Conservation (phyloP, 1,284 basidiomycete genomes). For the Irpex rosettiformis region DNA sequence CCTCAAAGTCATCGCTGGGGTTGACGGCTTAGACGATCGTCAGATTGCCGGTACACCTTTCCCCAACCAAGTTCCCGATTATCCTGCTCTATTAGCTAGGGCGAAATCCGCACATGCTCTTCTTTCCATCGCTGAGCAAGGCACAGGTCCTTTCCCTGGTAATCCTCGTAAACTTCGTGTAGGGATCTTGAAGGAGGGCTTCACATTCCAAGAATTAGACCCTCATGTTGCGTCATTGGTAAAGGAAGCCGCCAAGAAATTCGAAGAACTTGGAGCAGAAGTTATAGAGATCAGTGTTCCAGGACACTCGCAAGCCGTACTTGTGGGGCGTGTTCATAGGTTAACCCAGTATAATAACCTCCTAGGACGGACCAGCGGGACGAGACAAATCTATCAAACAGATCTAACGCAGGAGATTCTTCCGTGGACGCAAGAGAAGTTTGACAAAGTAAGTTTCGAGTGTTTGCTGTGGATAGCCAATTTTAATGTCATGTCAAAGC, state of each 20-base stretch:
- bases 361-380: slow-evolving; percentile 19
- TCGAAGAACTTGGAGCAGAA: slow-evolving; percentile 34
- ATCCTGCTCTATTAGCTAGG: slow-evolving; percentile 26
- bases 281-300: slow-evolving; percentile 31
- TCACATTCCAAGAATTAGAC: slow-evolving; percentile 33
- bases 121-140: slow-evolving; percentile 20
- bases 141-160: slow-evolving; percentile 17
- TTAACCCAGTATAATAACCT: slow-evolving; percentile 16
- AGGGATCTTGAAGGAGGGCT: slow-evolving; percentile 40
- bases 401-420: slow-evolving; percentile 34
- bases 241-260: slow-evolving; percentile 30
- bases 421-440: slow-evolving; percentile 39
- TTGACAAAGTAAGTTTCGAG: slow-evolving; percentile 28
- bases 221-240: slow-evolving; percentile 32
- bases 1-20: slow-evolving; percentile 43
- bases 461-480: neutral
- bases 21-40: slow-evolving; percentile 46
- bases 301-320: slow-evolving; percentile 14
- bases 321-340: slow-evolving; percentile 20
- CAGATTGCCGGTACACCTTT: slow-evolving; percentile 38
- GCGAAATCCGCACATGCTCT: slow-evolving; percentile 17
- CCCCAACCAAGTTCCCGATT: slow-evolving; percentile 35
- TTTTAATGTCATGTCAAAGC: neutral
- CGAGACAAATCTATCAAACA: slow-evolving; percentile 34
- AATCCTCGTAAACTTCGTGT: slow-evolving; percentile 29